Evolutionary conservation across 2,329 filamentous ascomycete species (phyloP), one percentile per base, ranked within the genome.

Genomic region (Periconia digitata): DNA sequence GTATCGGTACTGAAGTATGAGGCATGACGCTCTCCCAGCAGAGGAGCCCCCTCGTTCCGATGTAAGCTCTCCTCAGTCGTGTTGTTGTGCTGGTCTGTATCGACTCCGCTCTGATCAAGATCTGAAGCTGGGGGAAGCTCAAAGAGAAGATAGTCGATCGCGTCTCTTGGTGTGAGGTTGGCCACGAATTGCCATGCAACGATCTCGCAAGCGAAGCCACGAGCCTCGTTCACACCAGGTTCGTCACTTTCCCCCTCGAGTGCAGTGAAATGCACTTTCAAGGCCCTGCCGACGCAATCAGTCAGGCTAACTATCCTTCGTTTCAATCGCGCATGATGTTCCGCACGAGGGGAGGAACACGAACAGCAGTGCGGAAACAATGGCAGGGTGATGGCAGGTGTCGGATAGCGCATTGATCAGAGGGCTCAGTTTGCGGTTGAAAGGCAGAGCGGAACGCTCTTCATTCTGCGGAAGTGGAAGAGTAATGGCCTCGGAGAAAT

Each of bases 111-210:
- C n/a, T 62, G 29, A 13, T 58, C 55, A 13, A 52, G 36, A 10
- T 48, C 39, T 27, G 63, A 35, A 8, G 49, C 40, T 29, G 64
- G 51, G 2, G 86, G 85, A 38, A 92, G 81, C 66, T 92, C 87
- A 56, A 85, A 86, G 27, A 91, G 79, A 46, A 89, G 86, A 60
- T 79, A 89, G 46, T 90, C 84, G 21, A 92, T 85, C 8, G 85
- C 85, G 60, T 92, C 88, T 20, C 83, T 76, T 63, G 90, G 86
- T 1, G 85, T 85, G 24, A 91, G 74, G 46, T 83, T 83, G 15
- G 83, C 84, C 29, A 92, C 75, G 58, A 90, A 90, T 34, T 88
- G 82, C 86, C 87, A 91, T 32, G 89, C 89, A 13, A 90, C 86
- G 52, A 90, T 87, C 73, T 92, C 89, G 63, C 88, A 92, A 22